Conservation (phyloP, 352 stramenopile genomes). For the Phytophthora ramorum region DNA sequence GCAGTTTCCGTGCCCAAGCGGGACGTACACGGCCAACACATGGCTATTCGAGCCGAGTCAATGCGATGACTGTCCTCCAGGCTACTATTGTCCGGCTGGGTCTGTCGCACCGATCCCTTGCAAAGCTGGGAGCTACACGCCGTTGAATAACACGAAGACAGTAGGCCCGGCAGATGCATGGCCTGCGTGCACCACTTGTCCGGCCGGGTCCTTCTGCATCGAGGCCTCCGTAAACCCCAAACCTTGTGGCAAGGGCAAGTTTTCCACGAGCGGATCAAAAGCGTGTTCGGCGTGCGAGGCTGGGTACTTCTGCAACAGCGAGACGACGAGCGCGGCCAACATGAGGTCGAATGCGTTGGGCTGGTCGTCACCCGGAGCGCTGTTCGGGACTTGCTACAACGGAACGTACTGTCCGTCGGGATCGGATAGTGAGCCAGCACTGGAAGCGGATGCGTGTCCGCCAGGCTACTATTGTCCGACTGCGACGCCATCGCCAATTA, state of each 20-base stretch:
- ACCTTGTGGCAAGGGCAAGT: slow-evolving; percentile 78
- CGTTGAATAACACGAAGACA: slow-evolving; percentile 72
- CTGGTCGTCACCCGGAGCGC: slow-evolving; percentile 62
- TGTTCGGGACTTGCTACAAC: slow-evolving; percentile 88
- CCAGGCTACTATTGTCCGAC: slow-evolving; percentile 83
- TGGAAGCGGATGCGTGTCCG: slow-evolving; percentile 80
- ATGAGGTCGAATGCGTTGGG: slow-evolving; percentile 66
- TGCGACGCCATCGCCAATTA: slow-evolving; percentile 64
- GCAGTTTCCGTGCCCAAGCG: slow-evolving; percentile 84
- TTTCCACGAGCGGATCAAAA: slow-evolving; percentile 61
- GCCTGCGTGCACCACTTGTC: slow-evolving; percentile 77
- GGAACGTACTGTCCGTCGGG: slow-evolving; percentile 85
- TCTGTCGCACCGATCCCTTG: slow-evolving; percentile 71
- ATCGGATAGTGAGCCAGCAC: slow-evolving; percentile 70
- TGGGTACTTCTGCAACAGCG: slow-evolving; percentile 82
- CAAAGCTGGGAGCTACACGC: slow-evolving; percentile 78
- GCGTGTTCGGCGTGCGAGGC: slow-evolving; percentile 65
- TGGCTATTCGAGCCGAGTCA: slow-evolving; percentile 78
- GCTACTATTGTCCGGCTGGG: slow-evolving; percentile 75
- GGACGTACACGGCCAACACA: slow-evolving; percentile 81
- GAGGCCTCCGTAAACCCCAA: slow-evolving; percentile 62
- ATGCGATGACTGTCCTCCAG: slow-evolving; percentile 81
- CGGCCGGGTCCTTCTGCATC: slow-evolving; percentile 85
- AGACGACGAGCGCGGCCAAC: slow-evolving; percentile 65
- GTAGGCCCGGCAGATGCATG: slow-evolving; percentile 64